Evolutionary conservation across 2,329 filamentous ascomycete species (phyloP), one percentile per base, ranked within the genome.

Genomic region (Pyrenophora teres): DNA sequence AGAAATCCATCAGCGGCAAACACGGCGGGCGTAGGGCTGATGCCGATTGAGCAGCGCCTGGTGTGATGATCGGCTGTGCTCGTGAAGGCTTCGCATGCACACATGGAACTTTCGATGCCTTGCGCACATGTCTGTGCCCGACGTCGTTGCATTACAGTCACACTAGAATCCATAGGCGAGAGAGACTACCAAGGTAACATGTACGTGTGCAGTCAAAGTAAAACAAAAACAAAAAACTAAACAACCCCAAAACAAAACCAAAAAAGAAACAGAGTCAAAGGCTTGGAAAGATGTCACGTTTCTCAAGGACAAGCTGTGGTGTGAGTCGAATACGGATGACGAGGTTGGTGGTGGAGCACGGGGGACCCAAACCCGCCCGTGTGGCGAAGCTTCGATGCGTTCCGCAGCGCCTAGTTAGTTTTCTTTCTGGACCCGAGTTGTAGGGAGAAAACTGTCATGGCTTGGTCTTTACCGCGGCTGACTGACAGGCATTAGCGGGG

Each of bases 341-440:
- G 4, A 31, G 35, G 30, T 49, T 25, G 49, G 32, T 41, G 49
- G 49, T 49, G 39, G 40, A 50, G 37, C 39, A 41, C 44, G 48
- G 41, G 46, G 47, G 54, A 48, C 23, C 36, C 37, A 44, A 31
- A 61, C 57, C 57, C 53, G 57, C 59, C 48, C 41, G 54, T 59
- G 66, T 66, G 65, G 65, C 62, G 56, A 69, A 60, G 60, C 55
- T 57, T 62, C 44, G 54, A 63, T 59, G 51, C 57, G 42, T 53
- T 49, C 63, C 60, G 39, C 56, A 53, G 47, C 59, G 43, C 56
- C 54, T 49, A 53, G 16, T 52, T 49, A 53, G 16, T 52, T 30
- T 55, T 46, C 50, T 46, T 46, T 50, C 52, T 56, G 39, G 56
- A 63, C 54, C 63, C 62, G 53, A 57, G 51, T 55, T 47, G 32